These are phyloP conservation scores for Trypanosoma congolense DNA, from an alignment of 208 protist species.

Conservation along the genomic window DNA sequence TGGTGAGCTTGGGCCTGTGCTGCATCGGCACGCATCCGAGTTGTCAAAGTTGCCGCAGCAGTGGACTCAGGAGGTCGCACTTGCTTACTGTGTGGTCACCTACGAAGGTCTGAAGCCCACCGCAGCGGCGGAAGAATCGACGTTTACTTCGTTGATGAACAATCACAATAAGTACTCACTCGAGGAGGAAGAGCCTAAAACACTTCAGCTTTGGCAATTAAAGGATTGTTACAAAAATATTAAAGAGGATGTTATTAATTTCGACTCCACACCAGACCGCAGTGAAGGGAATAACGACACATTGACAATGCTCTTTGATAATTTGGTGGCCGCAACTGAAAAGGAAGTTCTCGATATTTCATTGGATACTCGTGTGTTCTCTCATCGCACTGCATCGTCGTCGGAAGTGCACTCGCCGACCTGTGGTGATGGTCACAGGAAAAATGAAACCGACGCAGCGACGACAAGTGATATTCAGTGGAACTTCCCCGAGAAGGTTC, in stretches of 20 bases:
- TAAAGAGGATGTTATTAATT: too few relatives aligned
- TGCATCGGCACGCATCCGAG: constrained; percentile 3
- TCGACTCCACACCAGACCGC: too few relatives aligned
- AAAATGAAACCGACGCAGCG: background rate
- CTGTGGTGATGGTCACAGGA: background rate
- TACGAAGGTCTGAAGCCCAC: background rate
- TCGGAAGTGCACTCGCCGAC: background rate
- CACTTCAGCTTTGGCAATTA: too few relatives aligned
- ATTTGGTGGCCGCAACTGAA: too few relatives aligned
- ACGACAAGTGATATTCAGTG: background rate
- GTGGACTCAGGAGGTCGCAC: constrained; percentile 14
- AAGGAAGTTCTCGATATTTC: too few relatives aligned
- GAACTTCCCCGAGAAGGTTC: constrained; percentile 20
- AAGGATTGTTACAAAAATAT: too few relatives aligned
- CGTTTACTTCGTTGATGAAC: too few relatives aligned
- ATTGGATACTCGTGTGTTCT: background rate
- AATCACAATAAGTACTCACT: constrained; percentile 1
- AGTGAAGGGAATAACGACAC: too few relatives aligned
- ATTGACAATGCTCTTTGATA: too few relatives aligned
- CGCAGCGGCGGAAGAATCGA: constrained; percentile 1
- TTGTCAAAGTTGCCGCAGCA: constrained; percentile 5
- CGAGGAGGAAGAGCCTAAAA: background rate
- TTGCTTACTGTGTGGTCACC: constrained; percentile 17
- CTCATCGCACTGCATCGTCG: background rate
- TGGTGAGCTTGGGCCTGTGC: background rate